A percentile compares a stretch with the other conserved stretches of the same genome.
These are phyloP conservation scores for Aureococcus anophagefferens DNA, from an alignment of 108 stramenopile species.

Conservation along the genomic window DNA sequence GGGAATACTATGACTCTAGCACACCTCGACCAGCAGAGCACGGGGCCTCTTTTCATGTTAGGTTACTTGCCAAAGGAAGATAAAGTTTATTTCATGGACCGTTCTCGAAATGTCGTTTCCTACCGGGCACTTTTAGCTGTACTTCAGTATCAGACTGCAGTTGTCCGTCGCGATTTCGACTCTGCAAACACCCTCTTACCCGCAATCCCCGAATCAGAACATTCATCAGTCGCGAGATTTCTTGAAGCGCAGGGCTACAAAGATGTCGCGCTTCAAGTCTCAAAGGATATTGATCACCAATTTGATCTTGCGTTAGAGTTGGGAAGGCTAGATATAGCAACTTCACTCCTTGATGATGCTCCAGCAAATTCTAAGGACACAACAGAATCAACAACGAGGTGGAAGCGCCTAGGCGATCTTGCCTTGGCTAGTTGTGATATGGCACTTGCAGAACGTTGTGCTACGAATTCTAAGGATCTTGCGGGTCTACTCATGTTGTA, in stretches of 20 bases:
- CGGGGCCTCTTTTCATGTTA: constrained; percentile 49
- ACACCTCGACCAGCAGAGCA: constrained; percentile 71
- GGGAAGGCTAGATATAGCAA: constrained; percentile 74
- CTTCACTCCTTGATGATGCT: constrained; percentile 63
- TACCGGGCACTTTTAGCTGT: constrained; percentile 82
- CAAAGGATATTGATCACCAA: constrained; percentile 85
- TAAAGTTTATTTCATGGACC: constrained; percentile 89
- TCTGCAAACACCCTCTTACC: constrained; percentile 89
- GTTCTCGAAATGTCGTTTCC: constrained; percentile 72
- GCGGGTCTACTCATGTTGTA: constrained; percentile 86
- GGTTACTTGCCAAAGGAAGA: constrained; percentile 97
- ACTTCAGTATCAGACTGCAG: constrained; percentile 96
- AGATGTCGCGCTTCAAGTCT: constrained; percentile 92
- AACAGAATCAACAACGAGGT: constrained; percentile 83
- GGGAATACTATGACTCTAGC: constrained; percentile 93
- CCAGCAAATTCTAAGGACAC: constrained; percentile 74
- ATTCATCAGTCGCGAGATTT: constrained; percentile 88
- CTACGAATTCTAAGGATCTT: constrained; percentile 74
- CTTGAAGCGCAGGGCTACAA: constrained; percentile 98
- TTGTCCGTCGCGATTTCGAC: constrained; percentile 96
- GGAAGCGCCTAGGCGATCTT: constrained; percentile 94
- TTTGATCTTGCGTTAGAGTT: constrained; percentile 93
- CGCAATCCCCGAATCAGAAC: constrained; percentile 77
- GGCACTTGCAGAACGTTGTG: constrained; percentile 80
- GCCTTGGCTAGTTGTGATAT: constrained; percentile 85